Percentiles rank a stretch among this genome's conserved stretches.
Evolutionary conservation across 2,329 filamentous ascomycete species (phyloP).

Genomic region (Neonectria hederae): DNA sequence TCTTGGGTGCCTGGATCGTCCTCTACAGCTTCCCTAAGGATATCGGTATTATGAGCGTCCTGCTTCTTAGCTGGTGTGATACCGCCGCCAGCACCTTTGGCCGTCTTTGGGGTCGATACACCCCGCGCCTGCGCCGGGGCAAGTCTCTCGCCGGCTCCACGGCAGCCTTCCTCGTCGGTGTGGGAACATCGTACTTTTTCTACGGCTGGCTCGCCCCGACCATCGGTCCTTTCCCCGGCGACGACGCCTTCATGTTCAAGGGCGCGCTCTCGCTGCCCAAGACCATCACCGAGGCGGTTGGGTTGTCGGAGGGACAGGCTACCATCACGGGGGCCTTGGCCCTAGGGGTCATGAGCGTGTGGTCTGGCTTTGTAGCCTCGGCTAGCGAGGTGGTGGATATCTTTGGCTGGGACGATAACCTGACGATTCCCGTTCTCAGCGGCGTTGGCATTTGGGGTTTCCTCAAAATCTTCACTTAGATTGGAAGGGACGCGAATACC

Average conservation of each 20-base stretch:
- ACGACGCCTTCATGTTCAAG: slow-evolving; percentile 80
- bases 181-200: slow-evolving; percentile 84
- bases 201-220: slow-evolving; percentile 86
- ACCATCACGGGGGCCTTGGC: slow-evolving; percentile 77
- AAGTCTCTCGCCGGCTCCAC: slow-evolving; percentile 92
- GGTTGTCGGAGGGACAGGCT: slow-evolving; percentile 65
- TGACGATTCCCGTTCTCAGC: slow-evolving; percentile 94
- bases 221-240: slow-evolving; percentile 72
- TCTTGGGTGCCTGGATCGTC: slow-evolving; percentile 88
- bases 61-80: slow-evolving; percentile 97
- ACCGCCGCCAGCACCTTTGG: slow-evolving; percentile 96
- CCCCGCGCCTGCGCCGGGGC: slow-evolving; percentile 81
- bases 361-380: slow-evolving; percentile 88
- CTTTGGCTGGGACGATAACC: slow-evolving; percentile 95
- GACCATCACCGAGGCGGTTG: slow-evolving; percentile 66
- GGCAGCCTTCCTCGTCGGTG: slow-evolving; percentile 84
- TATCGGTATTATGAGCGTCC: slow-evolving; percentile 85
- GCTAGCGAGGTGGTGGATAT: slow-evolving; percentile 91
- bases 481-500: slow-evolving; percentile 11
- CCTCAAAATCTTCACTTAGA: slow-evolving; percentile 81
- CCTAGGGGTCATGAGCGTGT: slow-evolving; percentile 81
- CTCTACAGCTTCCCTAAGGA: slow-evolving; percentile 93
- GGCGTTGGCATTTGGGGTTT: slow-evolving; percentile 92
- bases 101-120: slow-evolving; percentile 87
- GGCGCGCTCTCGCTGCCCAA: slow-evolving; percentile 77